Conservation (phyloP, 1,284 basidiomycete genomes). For the Cutaneotrichosporon sp. region DNA sequence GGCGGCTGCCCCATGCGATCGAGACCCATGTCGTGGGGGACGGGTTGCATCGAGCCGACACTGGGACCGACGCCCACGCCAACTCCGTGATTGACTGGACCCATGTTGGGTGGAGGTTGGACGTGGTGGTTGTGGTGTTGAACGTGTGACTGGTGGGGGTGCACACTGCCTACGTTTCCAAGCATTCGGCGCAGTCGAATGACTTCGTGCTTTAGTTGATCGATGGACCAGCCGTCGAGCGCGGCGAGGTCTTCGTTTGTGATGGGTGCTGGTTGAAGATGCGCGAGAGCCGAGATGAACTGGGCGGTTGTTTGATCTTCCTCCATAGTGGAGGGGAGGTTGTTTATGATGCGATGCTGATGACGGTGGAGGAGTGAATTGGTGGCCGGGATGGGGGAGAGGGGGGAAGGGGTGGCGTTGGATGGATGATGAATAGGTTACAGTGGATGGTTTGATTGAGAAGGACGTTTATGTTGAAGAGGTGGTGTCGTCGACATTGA, state of each 20-base stretch:
- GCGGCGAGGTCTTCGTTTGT: slow-evolving; percentile 14
- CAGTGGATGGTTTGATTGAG: too few species aligned
- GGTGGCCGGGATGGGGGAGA: too few species aligned
- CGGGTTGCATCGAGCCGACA: neutral
- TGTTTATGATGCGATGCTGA: neutral
- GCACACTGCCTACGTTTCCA: neutral
- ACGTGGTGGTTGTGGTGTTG: slow-evolving; percentile 6
- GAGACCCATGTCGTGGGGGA: slow-evolving; percentile 5
- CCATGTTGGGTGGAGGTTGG: slow-evolving; percentile 1
- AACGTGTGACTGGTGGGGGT: neutral
- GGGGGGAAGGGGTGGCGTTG: too few species aligned
- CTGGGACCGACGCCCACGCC: neutral
- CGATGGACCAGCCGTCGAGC: slow-evolving; percentile 32
- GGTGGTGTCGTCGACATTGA: too few species aligned
- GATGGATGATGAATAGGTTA: neutral
- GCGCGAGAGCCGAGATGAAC: slow-evolving; percentile 22
- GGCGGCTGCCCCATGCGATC: slow-evolving; percentile 3
- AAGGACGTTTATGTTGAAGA: too few species aligned
- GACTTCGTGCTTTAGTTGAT: slow-evolving; percentile 37
- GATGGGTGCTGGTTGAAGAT: slow-evolving; percentile 15
- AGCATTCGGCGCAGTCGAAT: slow-evolving; percentile 30
- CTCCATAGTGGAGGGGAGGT: slow-evolving; percentile 17
- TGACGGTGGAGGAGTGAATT: neutral
- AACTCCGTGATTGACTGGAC: neutral
- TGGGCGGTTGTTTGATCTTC: slow-evolving; percentile 26